Percentiles rank a stretch among this genome's conserved stretches.
These are phyloP conservation scores for Ophiostoma piceae DNA, from an alignment of 2,329 filamentous ascomycete species.

Conservation along the genomic window DNA sequence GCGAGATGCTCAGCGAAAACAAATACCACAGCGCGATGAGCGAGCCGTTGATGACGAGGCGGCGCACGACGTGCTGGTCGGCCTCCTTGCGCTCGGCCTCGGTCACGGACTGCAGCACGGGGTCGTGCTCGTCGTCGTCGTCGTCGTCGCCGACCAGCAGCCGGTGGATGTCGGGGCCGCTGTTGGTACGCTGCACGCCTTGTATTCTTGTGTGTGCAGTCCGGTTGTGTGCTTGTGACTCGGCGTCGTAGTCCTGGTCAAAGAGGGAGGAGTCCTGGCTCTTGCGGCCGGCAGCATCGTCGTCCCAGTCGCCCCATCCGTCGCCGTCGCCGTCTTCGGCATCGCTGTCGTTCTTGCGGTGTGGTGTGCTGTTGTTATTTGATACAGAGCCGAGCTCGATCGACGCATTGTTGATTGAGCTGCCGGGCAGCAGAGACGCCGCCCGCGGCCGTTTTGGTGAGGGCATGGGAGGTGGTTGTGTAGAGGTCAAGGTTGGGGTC, in stretches of 20 bases:
- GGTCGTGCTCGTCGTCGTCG: constrained; percentile 12
- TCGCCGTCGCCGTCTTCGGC: constrained; percentile 49
- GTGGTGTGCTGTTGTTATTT: constrained; percentile 34
- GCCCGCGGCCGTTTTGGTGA: constrained; percentile 21
- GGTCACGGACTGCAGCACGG: constrained; percentile 42
- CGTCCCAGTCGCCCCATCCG: constrained; percentile 77
- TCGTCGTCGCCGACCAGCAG: constrained; percentile 11
- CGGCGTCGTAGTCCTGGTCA: constrained; percentile 51
- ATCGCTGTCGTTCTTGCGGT: constrained; percentile 45
- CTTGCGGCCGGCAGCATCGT: constrained; percentile 54
- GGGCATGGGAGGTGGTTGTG: constrained; percentile 19
- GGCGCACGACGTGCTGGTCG: constrained; percentile 65
- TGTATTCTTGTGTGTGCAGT: constrained; percentile 91
- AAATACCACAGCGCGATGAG: constrained; percentile 83
- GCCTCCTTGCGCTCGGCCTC: constrained; percentile 69
- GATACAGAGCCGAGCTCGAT: constrained; percentile 51
- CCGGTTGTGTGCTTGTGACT: background rate
- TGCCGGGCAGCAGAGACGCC: constrained; percentile 15
- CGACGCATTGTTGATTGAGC: constrained; percentile 32
- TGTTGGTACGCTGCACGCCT: constrained; percentile 40
- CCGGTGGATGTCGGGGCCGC: constrained; percentile 7
- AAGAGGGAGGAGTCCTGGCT: background rate
- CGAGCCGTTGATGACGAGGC: constrained; percentile 66
- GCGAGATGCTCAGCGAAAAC: constrained; percentile 87
- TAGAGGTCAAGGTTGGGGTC: background rate